phyloP scores from a whole-genome alignment of 2,329 filamentous ascomycete genomes.

The Didymellaceae sp. region DNA sequence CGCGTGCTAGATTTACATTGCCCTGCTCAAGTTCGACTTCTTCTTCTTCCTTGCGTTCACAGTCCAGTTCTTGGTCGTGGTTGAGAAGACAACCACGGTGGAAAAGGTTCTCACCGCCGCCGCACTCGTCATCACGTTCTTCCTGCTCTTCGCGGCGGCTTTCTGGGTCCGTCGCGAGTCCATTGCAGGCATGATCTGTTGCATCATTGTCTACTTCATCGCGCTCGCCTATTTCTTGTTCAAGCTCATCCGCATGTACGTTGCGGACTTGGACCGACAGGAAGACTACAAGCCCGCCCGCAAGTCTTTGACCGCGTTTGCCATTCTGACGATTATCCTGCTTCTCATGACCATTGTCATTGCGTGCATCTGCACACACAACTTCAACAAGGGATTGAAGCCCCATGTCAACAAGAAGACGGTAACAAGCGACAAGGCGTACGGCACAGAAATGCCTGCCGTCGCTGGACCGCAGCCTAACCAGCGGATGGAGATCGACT shows the following conservation, averaged over 20 bases:
- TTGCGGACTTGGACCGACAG: constrained; percentile 55
- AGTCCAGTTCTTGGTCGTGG: constrained; percentile 95
- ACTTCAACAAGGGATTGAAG: constrained; percentile 90
- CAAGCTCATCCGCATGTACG: constrained; percentile 97
- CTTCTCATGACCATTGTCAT: constrained; percentile 89
- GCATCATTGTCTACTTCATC: constrained; percentile 86
- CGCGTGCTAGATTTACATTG: constrained; percentile 83
- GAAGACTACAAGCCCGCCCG: constrained; percentile 76
- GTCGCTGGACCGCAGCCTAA: constrained; percentile 54
- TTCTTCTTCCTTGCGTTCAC: constrained; percentile 99
- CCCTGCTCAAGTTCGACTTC: constrained; percentile 97
- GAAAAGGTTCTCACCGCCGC: constrained; percentile 88
- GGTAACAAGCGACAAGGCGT: constrained; percentile 58
- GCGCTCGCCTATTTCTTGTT: constrained; percentile 96
- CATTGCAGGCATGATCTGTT: constrained; percentile 74
- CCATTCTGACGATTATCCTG: constrained; percentile 87
- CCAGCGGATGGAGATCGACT: constrained; percentile 53
- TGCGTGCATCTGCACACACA: constrained; percentile 84
- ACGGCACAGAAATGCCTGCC: constrained; percentile 56
- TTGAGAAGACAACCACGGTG: constrained; percentile 68
- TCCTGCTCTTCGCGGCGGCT: constrained; percentile 83
- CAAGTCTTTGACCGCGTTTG: constrained; percentile 89
- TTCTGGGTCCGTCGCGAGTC: constrained; percentile 86
- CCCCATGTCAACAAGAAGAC: constrained; percentile 75
- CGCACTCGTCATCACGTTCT: constrained; percentile 88